Evolutionary conservation across 2,329 filamentous ascomycete species (phyloP).

Genomic region (Myriosclerotinia scirpicola): DNA sequence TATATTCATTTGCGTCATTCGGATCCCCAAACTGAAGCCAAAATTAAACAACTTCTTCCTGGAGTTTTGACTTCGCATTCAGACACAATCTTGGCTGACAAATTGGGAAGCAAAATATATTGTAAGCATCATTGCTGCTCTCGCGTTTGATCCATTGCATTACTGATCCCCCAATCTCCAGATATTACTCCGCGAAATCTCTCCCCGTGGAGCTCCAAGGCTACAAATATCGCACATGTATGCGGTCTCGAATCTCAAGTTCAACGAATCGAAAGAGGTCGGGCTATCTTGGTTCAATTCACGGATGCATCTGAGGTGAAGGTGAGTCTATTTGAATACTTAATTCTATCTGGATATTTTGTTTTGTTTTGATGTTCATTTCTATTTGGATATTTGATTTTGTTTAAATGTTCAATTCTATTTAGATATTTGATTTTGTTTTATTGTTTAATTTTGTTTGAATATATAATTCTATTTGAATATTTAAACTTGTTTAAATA

Average conservation of each 20-base stretch:
- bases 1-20: constrained; percentile 36
- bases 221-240: constrained; percentile 88
- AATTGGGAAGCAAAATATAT: constrained; percentile 22
- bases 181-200: constrained; percentile 82
- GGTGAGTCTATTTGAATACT: constrained; percentile 3
- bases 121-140: constrained; percentile 5
- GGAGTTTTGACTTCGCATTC: constrained; percentile 25
- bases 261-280: constrained; percentile 82
- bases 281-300: constrained; percentile 69
- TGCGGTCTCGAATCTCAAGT: constrained; percentile 73
- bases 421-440: no score
- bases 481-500: neutral
- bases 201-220: constrained; percentile 97
- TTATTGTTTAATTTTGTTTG: no score
- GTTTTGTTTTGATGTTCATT: neutral
- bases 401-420: neutral
- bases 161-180: constrained; percentile 29
- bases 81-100: constrained; percentile 25
- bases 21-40: constrained; percentile 30
- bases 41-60: constrained; percentile 36
- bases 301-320: constrained; percentile 48
- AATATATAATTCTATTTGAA: no score
- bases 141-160: no score
- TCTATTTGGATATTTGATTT: neutral
- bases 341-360: neutral